Percentiles rank a stretch among this genome's conserved stretches.
These are phyloP conservation scores for Ettlia oleoabundans DNA, from an alignment of 139 green algal species.

Conservation along the genomic window DNA sequence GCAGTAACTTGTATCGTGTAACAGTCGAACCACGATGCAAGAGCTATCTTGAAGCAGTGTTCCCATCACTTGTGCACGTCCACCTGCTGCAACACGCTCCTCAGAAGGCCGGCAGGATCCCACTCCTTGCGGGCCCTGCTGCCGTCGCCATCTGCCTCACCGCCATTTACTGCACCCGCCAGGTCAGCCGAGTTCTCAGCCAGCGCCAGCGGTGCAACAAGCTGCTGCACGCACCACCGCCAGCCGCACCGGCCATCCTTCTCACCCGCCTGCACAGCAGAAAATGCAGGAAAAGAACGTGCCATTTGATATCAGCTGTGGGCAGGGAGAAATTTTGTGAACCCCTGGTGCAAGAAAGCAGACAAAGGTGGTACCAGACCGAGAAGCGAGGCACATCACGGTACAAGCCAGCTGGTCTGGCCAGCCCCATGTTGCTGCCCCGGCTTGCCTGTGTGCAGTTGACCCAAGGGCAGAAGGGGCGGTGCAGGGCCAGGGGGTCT, in stretches of 20 bases:
- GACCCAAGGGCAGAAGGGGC: slow-evolving; percentile 55
- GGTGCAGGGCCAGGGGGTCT: slow-evolving; percentile 44
- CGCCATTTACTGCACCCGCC: not conserved
- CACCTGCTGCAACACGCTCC: slow-evolving; percentile 22
- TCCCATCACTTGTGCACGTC: slow-evolving; percentile 46
- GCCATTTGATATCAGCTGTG: no score
- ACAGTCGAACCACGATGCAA: no score
- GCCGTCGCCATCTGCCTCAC: slow-evolving; percentile 7
- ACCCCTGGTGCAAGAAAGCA: no score
- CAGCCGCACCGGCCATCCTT: slow-evolving; percentile 40
- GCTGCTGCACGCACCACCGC: slow-evolving; percentile 43
- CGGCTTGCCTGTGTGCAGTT: slow-evolving; percentile 22
- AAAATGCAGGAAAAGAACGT: no score
- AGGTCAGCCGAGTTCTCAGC: not conserved
- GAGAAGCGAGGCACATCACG: no score
- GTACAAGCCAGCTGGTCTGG: no score
- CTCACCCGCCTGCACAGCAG: slow-evolving; percentile 14
- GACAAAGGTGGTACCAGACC: no score
- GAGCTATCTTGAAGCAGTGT: no score
- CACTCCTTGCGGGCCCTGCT: slow-evolving; percentile 8
- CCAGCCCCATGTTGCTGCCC: not conserved
- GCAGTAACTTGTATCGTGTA: no score
- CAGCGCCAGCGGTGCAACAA: not conserved
- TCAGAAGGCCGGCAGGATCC: slow-evolving; percentile 30
- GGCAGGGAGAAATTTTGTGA: no score